Percentiles rank a stretch among this genome's conserved stretches.
These are phyloP conservation scores for Botrytis sinoallii DNA, from an alignment of 2,329 filamentous ascomycete species.

Conservation along the genomic window DNA sequence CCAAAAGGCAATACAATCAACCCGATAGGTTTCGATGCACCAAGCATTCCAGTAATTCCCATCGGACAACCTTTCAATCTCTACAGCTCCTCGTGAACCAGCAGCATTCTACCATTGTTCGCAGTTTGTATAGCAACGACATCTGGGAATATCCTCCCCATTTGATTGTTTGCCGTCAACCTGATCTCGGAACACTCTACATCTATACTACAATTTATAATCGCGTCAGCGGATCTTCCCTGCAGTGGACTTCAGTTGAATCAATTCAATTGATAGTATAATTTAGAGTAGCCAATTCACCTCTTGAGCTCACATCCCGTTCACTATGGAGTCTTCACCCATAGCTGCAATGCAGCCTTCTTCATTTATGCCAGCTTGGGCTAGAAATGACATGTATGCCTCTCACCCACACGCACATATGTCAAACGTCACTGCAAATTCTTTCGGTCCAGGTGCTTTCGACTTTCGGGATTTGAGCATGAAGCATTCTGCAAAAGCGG, in stretches of 20 bases:
- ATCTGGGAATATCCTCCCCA: constrained; percentile 11
- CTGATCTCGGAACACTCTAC: not conserved
- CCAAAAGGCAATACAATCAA: not conserved
- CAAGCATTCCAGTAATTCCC: constrained; percentile 19
- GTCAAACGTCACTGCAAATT: constrained; percentile 47
- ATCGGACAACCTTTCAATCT: constrained; percentile 12
- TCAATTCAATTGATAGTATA: constrained; percentile 17
- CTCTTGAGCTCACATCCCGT: not conserved
- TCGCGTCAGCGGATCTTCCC: not conserved
- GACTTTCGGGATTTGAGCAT: constrained; percentile 73
- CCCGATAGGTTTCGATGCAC: constrained; percentile 13
- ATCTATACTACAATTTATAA: constrained; percentile 6
- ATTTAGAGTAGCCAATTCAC: constrained; percentile 14
- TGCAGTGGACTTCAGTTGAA: not conserved
- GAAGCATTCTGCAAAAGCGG: constrained; percentile 63
- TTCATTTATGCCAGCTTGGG: constrained; percentile 62
- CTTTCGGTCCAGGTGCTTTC: constrained; percentile 62
- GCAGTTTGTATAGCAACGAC: constrained; percentile 16
- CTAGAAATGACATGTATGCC: constrained; percentile 51
- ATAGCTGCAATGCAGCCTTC: constrained; percentile 87
- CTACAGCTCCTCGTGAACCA: not conserved
- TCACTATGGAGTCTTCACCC: constrained; percentile 85
- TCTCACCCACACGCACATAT: constrained; percentile 47
- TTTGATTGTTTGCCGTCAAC: constrained; percentile 14
- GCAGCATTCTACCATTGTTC: constrained; percentile 2